Evolutionary conservation across 257 asterid species (phyloP).

Genomic region (Penstemon eatonii): DNA sequence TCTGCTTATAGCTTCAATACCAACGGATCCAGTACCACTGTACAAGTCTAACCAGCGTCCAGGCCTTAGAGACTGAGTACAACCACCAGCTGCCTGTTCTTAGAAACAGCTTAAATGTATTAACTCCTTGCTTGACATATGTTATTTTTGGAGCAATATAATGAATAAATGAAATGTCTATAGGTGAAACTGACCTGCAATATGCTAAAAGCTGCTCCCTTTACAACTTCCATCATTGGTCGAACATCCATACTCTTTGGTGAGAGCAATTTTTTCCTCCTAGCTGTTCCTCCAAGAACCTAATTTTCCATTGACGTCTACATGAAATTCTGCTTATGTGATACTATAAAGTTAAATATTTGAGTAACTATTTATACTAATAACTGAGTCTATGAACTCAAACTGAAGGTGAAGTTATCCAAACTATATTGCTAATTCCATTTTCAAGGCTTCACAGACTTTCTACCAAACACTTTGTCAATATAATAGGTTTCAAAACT

Average conservation of each 20-base stretch:
- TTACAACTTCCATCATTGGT: slow-evolving; percentile 99
- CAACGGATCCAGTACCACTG: slow-evolving; percentile 98
- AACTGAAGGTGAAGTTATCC: too few species aligned
- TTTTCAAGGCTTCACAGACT: neutral
- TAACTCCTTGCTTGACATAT: slow-evolving; percentile 12
- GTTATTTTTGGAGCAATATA: slow-evolving; percentile 2
- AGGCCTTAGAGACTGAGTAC: slow-evolving; percentile 76
- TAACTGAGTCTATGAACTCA: too few species aligned
- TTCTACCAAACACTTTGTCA: too few species aligned
- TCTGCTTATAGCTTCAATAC: slow-evolving; percentile 96
- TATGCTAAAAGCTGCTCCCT: slow-evolving; percentile 89
- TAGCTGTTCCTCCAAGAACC: slow-evolving; percentile 94
- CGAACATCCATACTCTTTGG: slow-evolving; percentile 97
- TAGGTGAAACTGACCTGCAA: slow-evolving; percentile 61
- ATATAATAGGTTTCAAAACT: too few species aligned
- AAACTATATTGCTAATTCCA: neutral
- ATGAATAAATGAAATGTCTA: slow-evolving; percentile 5
- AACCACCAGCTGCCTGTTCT: slow-evolving; percentile 87
- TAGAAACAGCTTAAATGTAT: slow-evolving; percentile 24
- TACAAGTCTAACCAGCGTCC: slow-evolving; percentile 98
- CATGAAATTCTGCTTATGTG: neutral
- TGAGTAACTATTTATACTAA: too few species aligned
- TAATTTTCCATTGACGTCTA: slow-evolving; percentile 34
- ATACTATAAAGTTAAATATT: too few species aligned
- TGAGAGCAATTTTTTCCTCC: slow-evolving; percentile 90